A percentile compares a stretch with the other conserved stretches of the same genome.
These are phyloP conservation scores for Babjeviella inositovora DNA, from an alignment of 805 yeast genomes.

Conservation along the genomic window DNA sequence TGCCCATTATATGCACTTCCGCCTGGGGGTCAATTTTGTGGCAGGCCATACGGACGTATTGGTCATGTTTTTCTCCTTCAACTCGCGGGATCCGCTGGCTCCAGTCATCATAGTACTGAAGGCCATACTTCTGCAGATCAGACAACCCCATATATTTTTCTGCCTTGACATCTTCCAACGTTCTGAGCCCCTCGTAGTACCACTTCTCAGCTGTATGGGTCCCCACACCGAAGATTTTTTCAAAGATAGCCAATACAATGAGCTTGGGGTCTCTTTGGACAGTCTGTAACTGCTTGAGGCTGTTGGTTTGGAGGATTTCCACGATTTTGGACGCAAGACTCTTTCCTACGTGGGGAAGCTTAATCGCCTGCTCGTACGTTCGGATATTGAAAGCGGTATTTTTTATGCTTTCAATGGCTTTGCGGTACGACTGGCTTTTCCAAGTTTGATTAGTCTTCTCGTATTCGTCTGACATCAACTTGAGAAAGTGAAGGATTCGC, in stretches of 20 bases:
- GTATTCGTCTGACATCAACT: too few species aligned
- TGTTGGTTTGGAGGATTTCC: background rate
- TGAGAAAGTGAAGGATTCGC: too few species aligned
- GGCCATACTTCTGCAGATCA: background rate
- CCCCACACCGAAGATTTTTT: background rate
- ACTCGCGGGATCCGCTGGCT: slow-evolving; percentile 1
- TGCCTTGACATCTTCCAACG: slow-evolving; percentile 1
- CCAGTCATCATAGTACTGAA: slow-evolving; percentile 1
- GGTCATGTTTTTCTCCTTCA: background rate
- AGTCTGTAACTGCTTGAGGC: slow-evolving; percentile 1
- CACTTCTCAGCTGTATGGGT: background rate
- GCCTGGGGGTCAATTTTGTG: background rate
- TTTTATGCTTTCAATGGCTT: too few species aligned
- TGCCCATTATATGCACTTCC: background rate
- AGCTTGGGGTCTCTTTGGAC: slow-evolving; percentile 1
- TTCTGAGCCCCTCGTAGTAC: slow-evolving; percentile 1
- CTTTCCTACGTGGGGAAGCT: too few species aligned
- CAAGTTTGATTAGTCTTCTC: too few species aligned
- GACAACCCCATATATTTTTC: background rate
- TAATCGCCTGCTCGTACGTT: too few species aligned
- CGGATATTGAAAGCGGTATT: too few species aligned
- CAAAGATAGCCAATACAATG: background rate
- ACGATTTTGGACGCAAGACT: too few species aligned
- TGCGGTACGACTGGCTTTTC: too few species aligned
- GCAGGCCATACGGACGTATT: background rate